These are phyloP conservation scores for Trichosporon inkin DNA, from an alignment of 1,284 basidiomycete genomes.

Conservation along the genomic window DNA sequence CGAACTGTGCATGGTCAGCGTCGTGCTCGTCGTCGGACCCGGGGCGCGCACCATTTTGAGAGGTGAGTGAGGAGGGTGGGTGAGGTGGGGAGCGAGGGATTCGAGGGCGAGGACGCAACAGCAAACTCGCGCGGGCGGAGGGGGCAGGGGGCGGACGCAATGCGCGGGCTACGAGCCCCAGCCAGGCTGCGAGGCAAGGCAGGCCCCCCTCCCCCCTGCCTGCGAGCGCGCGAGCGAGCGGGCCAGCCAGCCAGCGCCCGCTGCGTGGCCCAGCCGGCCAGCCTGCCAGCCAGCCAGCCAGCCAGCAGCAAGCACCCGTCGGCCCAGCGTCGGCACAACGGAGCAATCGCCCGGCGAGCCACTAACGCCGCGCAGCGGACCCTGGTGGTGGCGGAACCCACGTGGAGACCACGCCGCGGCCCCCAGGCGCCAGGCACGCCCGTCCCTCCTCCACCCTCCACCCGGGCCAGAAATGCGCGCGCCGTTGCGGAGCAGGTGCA, in stretches of 20 bases:
- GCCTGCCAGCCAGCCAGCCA: neutral
- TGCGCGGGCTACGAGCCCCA: neutral
- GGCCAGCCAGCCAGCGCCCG: no score
- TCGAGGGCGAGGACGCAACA: constrained; percentile 8
- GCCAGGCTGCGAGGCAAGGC: no score
- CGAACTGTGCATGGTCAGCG: constrained; percentile 14
- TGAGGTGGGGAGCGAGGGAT: constrained; percentile 1
- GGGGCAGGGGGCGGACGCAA: neutral
- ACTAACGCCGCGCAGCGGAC: neutral
- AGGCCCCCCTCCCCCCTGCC: no score
- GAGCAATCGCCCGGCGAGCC: neutral
- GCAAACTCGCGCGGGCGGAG: neutral
- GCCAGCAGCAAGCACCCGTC: no score
- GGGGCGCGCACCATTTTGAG: constrained; percentile 12
- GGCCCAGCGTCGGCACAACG: neutral
- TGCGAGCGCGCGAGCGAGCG: neutral
- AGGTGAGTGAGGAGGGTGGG: constrained; percentile 5
- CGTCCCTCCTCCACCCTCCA: neutral
- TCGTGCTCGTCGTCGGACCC: constrained; percentile 1
- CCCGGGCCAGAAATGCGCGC: neutral
- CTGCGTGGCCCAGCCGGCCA: neutral
- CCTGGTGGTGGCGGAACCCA: constrained; percentile 8
- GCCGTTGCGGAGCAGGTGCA: no score
- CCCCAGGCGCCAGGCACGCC: no score
- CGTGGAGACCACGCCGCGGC: neutral